phyloP scores from a whole-genome alignment of 345 rosid species.

The Bretschneidera sinensis region DNA sequence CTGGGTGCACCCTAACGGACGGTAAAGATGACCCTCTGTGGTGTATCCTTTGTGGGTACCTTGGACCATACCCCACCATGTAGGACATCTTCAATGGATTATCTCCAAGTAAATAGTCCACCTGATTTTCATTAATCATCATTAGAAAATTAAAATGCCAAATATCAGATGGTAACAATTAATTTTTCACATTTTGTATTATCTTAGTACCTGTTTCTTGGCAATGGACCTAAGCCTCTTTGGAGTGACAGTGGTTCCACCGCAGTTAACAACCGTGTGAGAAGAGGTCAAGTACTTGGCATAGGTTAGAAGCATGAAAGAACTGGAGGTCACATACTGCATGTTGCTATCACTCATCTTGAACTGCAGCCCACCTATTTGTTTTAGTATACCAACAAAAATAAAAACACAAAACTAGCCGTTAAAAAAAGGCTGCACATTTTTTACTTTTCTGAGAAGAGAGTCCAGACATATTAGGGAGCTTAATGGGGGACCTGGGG shows the following conservation, averaged over 20 bases:
- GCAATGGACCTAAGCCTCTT: constrained; percentile 44
- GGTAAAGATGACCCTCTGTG: constrained; percentile 96
- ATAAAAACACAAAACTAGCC: constrained; percentile 25
- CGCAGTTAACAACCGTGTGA: constrained; percentile 41
- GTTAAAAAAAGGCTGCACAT: constrained; percentile 2
- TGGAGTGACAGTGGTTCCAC: constrained; percentile 39
- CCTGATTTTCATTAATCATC: constrained; percentile 32
- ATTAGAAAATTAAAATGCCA: too few relatives aligned
- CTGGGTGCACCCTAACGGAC: constrained; percentile 59
- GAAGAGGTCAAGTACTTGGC: constrained; percentile 49
- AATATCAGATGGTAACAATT: too few relatives aligned
- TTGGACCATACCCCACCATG: constrained; percentile 90
- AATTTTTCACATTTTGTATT: background rate
- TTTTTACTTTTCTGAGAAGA: too few relatives aligned
- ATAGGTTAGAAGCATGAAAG: constrained; percentile 52
- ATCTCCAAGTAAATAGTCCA: constrained; percentile 87
- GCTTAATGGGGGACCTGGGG: constrained; percentile 55
- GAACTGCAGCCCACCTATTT: constrained; percentile 65
- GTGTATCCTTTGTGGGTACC: constrained; percentile 79
- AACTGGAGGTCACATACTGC: constrained; percentile 58
- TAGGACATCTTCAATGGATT: constrained; percentile 86
- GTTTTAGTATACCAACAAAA: constrained; percentile 6
- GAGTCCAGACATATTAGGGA: constrained; percentile 1
- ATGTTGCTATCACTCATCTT: constrained; percentile 50
- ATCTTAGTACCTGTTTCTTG: constrained; percentile 17